A percentile compares a stretch with the other conserved stretches of the same genome.
These are phyloP conservation scores for Lobulomyces angularis DNA, from an alignment of 192 early-diverging fungal genomes.

Conservation along the genomic window DNA sequence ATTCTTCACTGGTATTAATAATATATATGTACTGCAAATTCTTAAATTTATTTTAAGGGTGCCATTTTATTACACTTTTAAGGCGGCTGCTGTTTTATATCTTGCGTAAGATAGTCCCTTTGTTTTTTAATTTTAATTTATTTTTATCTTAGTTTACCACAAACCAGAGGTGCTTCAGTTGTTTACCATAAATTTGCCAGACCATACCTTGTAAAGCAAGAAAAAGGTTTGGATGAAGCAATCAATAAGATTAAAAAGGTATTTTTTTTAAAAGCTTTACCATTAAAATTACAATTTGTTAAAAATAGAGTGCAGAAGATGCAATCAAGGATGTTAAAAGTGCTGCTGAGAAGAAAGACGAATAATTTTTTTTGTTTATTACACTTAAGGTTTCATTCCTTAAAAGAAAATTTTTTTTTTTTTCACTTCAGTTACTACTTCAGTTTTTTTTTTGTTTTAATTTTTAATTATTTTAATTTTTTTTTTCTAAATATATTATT, in stretches of 20 bases:
- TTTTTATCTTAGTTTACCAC: conserved; percentile 6
- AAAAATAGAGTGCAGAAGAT: no score
- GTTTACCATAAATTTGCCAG: conserved; percentile 64
- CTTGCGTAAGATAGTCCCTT: not conserved
- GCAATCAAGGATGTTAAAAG: no score
- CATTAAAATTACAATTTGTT: no score
- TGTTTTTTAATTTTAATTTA: conserved; percentile 4
- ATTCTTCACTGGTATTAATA: conserved; percentile 81
- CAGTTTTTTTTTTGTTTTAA: no score
- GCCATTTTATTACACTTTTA: conserved; percentile 82
- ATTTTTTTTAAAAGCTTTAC: no score
- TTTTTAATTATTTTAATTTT: no score
- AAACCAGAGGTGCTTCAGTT: conserved; percentile 59
- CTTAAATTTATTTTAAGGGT: not conserved
- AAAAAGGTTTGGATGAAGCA: conserved; percentile 26
- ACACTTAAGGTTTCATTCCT: no score
- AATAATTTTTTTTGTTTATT: no score
- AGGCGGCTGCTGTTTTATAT: conserved; percentile 34
- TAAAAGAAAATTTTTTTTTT: no score
- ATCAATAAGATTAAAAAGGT: conserved; percentile 26
- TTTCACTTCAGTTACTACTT: no score
- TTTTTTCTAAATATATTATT: no score
- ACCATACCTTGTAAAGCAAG: conserved; percentile 53
- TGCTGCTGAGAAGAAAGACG: no score
- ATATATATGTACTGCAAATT: not conserved